Conservation (phyloP, 345 rosid species). For the Raphanus raphanistrum region DNA sequence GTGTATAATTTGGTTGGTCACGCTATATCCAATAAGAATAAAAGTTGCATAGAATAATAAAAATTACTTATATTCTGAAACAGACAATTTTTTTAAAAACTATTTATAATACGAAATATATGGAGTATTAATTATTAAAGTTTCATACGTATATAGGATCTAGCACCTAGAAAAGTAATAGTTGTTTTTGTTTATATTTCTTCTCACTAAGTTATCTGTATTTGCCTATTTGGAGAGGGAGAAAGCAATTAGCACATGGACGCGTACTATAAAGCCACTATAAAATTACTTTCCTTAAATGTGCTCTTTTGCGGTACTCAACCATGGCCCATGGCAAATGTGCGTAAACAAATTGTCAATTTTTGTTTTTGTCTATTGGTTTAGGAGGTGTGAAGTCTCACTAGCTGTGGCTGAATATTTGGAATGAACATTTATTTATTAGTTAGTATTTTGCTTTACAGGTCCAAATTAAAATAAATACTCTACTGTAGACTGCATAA, state of each 20-base stretch:
- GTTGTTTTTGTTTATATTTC: neutral
- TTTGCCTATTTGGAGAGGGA: neutral
- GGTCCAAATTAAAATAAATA: too few species aligned
- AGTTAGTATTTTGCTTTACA: too few species aligned
- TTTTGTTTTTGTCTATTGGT: neutral
- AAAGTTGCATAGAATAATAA: too few species aligned
- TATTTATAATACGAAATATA: too few species aligned
- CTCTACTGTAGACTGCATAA: too few species aligned
- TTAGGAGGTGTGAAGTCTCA: neutral
- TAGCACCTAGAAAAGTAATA: neutral
- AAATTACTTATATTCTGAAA: too few species aligned
- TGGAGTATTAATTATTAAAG: too few species aligned
- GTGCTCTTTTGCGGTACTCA: neutral
- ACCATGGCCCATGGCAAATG: neutral
- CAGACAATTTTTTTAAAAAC: too few species aligned
- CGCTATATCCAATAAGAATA: too few species aligned
- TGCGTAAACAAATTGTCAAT: neutral
- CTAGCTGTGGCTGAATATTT: neutral
- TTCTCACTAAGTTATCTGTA: neutral
- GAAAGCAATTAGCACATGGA: neutral
- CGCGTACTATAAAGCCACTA: too few species aligned
- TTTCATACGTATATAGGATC: neutral
- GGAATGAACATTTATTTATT: too few species aligned
- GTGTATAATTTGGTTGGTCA: too few species aligned
- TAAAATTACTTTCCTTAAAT: neutral